Evolutionary conservation across 306 rosid species (phyloP).

Genomic region (Lablab purpureus): DNA sequence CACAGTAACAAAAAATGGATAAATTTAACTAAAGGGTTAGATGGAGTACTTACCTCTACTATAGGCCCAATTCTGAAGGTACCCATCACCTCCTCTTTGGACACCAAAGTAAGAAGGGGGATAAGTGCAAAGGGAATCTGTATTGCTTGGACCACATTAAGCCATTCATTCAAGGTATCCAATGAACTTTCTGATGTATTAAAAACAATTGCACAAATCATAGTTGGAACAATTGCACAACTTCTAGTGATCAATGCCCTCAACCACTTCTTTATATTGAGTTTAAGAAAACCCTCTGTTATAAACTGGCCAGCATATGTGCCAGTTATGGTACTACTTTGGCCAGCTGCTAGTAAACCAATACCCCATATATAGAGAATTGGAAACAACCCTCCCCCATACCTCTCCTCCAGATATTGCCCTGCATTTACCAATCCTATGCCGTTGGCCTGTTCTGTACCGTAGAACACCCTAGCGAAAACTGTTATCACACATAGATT

Average conservation of each 20-base stretch:
- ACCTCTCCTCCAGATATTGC: slow-evolving; percentile 67
- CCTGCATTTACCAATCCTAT: slow-evolving; percentile 81
- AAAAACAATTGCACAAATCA: slow-evolving; percentile 67
- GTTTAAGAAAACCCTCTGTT: slow-evolving; percentile 70
- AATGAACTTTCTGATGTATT: slow-evolving; percentile 72
- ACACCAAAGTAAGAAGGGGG: slow-evolving; percentile 78
- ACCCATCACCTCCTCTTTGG: slow-evolving; percentile 83
- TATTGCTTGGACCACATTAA: slow-evolving; percentile 68
- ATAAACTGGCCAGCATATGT: slow-evolving; percentile 79
- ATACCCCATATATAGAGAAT: slow-evolving; percentile 79
- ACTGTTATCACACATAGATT: slow-evolving; percentile 71
- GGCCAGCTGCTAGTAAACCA: slow-evolving; percentile 80
- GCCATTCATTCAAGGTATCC: slow-evolving; percentile 83
- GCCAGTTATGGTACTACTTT: slow-evolving; percentile 75
- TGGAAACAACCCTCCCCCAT: slow-evolving; percentile 74
- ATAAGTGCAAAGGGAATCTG: slow-evolving; percentile 85
- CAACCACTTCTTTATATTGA: slow-evolving; percentile 72
- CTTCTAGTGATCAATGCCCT: slow-evolving; percentile 80
- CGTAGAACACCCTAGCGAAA: slow-evolving; percentile 70
- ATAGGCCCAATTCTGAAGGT: slow-evolving; percentile 67
- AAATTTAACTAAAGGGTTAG: not conserved
- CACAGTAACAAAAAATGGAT: too few species aligned
- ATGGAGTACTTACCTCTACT: slow-evolving; percentile 55
- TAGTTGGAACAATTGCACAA: slow-evolving; percentile 79
- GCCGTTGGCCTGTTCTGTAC: slow-evolving; percentile 61